Conservation (phyloP, 129 eudicot genomes). For the Chrysanthemum seticuspe region DNA sequence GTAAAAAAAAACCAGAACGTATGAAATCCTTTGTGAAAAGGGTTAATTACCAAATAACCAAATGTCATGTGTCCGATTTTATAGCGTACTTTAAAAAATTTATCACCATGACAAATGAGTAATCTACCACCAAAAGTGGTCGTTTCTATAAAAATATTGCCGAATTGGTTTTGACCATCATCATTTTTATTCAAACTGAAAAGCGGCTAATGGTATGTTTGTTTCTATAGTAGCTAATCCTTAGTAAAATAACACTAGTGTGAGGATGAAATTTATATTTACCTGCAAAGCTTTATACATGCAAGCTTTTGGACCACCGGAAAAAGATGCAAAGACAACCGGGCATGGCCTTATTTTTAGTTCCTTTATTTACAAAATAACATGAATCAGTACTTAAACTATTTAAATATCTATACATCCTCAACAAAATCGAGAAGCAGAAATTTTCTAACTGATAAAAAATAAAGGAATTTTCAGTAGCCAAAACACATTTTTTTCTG, state of each 20-base stretch:
- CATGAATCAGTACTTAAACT: slow-evolving; percentile 16
- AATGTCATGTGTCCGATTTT: not conserved
- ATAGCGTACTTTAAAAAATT: not conserved
- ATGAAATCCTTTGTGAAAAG: slow-evolving; percentile 4
- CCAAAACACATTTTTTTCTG: not conserved
- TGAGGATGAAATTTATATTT: slow-evolving; percentile 18
- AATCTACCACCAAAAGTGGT: slow-evolving; percentile 9
- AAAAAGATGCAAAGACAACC: slow-evolving; percentile 85
- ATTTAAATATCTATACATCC: not conserved
- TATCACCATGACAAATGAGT: not conserved
- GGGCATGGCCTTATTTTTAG: slow-evolving; percentile 74
- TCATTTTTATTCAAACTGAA: not conserved
- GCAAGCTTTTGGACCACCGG: slow-evolving; percentile 96
- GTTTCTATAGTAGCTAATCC: slow-evolving; percentile 3
- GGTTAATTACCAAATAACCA: not conserved
- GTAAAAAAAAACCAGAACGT: slow-evolving; percentile 7
- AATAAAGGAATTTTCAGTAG: not conserved
- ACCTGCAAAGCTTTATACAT: slow-evolving; percentile 97
- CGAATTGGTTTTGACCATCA: slow-evolving; percentile 1
- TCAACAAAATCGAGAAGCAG: not conserved
- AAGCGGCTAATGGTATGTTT: not conserved
- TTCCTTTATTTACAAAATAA: slow-evolving; percentile 53
- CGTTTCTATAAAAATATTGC: not conserved
- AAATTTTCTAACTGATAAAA: not conserved
- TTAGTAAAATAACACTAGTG: slow-evolving; percentile 2